Conservation (phyloP, 2,329 filamentous ascomycete species). For the Ophiostoma ulmi region DNA sequence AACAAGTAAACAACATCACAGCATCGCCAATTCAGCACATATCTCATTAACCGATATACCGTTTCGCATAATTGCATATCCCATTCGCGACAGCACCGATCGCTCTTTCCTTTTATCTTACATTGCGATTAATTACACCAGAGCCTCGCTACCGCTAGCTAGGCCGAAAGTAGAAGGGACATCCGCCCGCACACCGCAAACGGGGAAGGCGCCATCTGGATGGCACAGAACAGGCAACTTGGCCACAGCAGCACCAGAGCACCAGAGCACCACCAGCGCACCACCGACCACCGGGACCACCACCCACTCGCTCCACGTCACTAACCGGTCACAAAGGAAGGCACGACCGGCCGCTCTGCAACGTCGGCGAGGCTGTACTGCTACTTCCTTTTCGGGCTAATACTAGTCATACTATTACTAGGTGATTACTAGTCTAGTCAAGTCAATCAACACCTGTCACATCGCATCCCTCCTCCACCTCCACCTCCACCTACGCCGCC, state of each 20-base stretch:
- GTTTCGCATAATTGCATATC: background rate
- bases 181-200: background rate
- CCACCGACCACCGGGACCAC: background rate
- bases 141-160: background rate
- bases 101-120: constrained; percentile 8
- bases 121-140: background rate
- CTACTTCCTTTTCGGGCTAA: constrained; percentile 4
- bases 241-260: background rate
- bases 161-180: constrained; percentile 22
- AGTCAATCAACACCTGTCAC: background rate
- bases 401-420: background rate
- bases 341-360: constrained; percentile 13
- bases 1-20: background rate
- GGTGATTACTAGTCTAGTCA: background rate
- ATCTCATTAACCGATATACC: background rate
- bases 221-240: constrained; percentile 3
- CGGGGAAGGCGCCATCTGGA: constrained; percentile 10
- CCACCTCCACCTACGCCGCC: background rate
- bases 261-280: background rate
- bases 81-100: constrained; percentile 5
- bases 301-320: background rate
- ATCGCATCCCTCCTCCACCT: background rate
- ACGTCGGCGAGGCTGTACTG: constrained; percentile 12
- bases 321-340: background rate
- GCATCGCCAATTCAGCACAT: background rate